phyloP scores from a whole-genome alignment of 441 rosid genomes.

The Bocquillonia castaneifolia region DNA sequence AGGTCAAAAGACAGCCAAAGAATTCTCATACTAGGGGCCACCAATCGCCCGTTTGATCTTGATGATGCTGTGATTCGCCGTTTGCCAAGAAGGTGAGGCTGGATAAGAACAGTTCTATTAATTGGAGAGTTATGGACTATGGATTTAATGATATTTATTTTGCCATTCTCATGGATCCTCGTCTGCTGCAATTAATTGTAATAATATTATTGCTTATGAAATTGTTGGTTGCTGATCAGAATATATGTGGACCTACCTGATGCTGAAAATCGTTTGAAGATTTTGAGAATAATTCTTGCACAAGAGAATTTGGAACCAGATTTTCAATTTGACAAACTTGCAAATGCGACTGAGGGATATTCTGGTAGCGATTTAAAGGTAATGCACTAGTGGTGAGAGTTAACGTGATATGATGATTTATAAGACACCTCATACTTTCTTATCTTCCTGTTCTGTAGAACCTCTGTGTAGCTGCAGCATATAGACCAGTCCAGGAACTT shows the following conservation, averaged over 20 bases:
- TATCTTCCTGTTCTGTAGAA: constrained; percentile 48
- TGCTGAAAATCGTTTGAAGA: constrained; percentile 79
- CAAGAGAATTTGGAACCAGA: constrained; percentile 55
- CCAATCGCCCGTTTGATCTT: constrained; percentile 97
- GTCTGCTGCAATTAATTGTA: background rate
- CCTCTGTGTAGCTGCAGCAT: constrained; percentile 90
- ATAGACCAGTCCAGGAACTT: constrained; percentile 88
- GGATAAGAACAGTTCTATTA: background rate
- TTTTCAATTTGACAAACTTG: constrained; percentile 63
- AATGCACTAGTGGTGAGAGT: constrained; percentile 20
- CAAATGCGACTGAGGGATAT: constrained; percentile 80
- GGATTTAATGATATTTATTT: background rate
- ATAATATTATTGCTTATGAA: constrained; percentile 16
- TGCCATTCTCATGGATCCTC: background rate
- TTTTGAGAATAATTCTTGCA: constrained; percentile 63
- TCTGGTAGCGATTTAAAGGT: constrained; percentile 99
- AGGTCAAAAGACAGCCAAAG: constrained; percentile 91
- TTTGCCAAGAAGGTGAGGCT: constrained; percentile 76
- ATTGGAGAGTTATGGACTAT: background rate
- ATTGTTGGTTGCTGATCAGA: constrained; percentile 39
- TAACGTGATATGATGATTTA: constrained; percentile 1
- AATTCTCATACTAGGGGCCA: constrained; percentile 90
- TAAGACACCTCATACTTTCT: constrained; percentile 7
- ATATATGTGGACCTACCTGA: constrained; percentile 90
- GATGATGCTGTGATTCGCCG: constrained; percentile 98